Base-by-base conservation (phyloP, 1,284 basidiomycete species). In the Ceratobasidium sp. region DNA sequence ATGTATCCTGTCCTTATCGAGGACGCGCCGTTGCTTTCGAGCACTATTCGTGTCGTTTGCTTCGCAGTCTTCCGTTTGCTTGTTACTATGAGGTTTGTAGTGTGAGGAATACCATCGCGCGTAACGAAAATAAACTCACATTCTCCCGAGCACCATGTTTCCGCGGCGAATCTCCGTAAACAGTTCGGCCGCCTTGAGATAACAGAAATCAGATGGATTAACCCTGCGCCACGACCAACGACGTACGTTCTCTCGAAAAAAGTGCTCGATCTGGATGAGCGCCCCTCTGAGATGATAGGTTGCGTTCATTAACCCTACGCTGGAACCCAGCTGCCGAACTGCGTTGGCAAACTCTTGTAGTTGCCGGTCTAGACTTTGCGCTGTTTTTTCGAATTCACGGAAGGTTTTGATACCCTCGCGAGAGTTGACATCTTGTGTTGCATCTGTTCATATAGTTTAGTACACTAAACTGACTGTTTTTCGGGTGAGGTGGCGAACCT, bases 221-320 rank as follows among this genome's bases (percentile, higher is more conserved):
- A 43, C 12, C 18, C 32, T 23, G 55, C 21, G 45, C n/a, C 4
- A 34, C 28, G 9, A 18, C 8, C 30, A 46, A 36, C 14, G 21
- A 21, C 67, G 16, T 26, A 70, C 75, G 52, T 76, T 76, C 32
- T 73, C 72, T 26, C 74, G 67, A 43, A 76, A 76, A 23, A 76
- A 69, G 53, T 75, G 50, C n/a, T 75, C 59, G 36, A 76, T 72
- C 32, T 75, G 75, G 32, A 62, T 45, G 23, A 75, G 69, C n/a
- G 60, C 48, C 2, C 43, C 55, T 8, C 74, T 58, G n/a, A 76
- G 69, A n/a, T 75, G 59, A 43, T 62, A 72, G 1, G 74, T 60
- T 16, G 74, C 73, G 32, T 67, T 73, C 41, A 73, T 36, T 16
- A 76, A 50, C 2, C 72, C 74, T 14, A 73, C 72, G 12, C 60